These are phyloP conservation scores for Daldinia sp. DNA, from an alignment of 2,329 filamentous ascomycete genomes.

Conservation along the genomic window DNA sequence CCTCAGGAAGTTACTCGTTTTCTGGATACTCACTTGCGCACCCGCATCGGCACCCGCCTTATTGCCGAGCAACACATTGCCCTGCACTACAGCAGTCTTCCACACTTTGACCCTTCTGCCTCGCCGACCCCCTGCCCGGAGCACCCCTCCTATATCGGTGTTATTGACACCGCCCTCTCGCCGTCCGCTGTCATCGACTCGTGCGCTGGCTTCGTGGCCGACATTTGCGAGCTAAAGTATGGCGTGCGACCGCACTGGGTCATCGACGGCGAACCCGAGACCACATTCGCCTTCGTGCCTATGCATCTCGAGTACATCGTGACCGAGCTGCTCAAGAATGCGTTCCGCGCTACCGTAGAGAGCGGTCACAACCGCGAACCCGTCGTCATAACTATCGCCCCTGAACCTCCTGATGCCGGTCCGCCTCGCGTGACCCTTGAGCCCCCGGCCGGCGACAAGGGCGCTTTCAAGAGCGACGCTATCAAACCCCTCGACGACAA, in stretches of 20 bases:
- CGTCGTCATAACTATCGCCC: conserved; percentile 92
- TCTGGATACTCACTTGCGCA: conserved; percentile 91
- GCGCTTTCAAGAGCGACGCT: conserved; percentile 58
- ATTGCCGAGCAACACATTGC: conserved; percentile 98
- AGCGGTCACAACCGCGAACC: conserved; percentile 82
- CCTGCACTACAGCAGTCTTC: conserved; percentile 78
- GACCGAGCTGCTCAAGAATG: conserved; percentile 96
- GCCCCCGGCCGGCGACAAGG: conserved; percentile 55
- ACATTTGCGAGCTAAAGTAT: conserved; percentile 97
- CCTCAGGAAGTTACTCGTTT: conserved; percentile 88
- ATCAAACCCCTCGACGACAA: conserved; percentile 72
- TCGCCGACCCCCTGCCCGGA: conserved; percentile 64
- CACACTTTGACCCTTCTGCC: conserved; percentile 71
- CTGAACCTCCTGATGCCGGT: conserved; percentile 62
- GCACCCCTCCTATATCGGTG: conserved; percentile 82
- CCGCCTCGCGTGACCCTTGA: conserved; percentile 52
- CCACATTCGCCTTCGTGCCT: conserved; percentile 93
- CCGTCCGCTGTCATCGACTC: conserved; percentile 84
- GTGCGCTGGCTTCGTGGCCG: conserved; percentile 90
- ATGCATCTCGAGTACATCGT: conserved; percentile 98
- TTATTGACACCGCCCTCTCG: conserved; percentile 90
- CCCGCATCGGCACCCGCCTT: conserved; percentile 91
- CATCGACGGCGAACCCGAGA: conserved; percentile 86
- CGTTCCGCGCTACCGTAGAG: conserved; percentile 93
- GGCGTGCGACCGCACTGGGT: conserved; percentile 84